Evolutionary conservation across 306 rosid genomes (phyloP), one percentile per base, ranked within the genome.

Genomic region (Arachis stenosperma): DNA sequence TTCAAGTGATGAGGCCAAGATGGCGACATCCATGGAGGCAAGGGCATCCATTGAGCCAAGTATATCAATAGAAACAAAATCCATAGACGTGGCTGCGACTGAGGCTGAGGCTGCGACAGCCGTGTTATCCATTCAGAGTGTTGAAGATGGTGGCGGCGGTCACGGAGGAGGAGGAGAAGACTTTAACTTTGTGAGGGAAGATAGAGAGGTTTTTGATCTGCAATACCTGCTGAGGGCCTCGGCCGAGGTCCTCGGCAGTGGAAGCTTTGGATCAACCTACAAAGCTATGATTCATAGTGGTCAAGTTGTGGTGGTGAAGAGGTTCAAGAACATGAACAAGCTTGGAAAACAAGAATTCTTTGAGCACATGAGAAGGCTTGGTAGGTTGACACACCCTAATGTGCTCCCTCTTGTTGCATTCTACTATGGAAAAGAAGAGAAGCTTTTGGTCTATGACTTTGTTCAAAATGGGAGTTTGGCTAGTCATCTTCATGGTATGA

Each of bases 181-280:
- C 1, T 71, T 89, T 76, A 65, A 29, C 53, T 89, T 94, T 15
- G 81, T 91, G 15, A 51, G 72, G 51, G 62, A 73, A 4, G 93
- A 86, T 8, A 72, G 61, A 12, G 71, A 36, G 69, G 75, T 7
- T 44, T 87, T 94, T 69, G 95, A 87, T 57, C 37, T 94, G 66
- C 89, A 87, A 14, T 96, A 89, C 9, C 74, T 94, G 11, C 90
- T 94, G 0, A 75, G 86, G 60, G 97, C 97, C 42, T 81, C 96
- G 0, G 97, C 97, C 6, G 91, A 89, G 83, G 90, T 91, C 41
- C 59, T 94, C 8, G 99, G 97, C 0, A 84, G 91, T 78, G 97
- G 97, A 2, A 84, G 91, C 13, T 88, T 94, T 73, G 99, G 96
- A 12, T 87, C 97, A 0, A 86, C 96, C 0, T 94, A 88, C 48